Conservation (phyloP, 108 stramenopile genomes). For the Fistulifera solaris region DNA sequence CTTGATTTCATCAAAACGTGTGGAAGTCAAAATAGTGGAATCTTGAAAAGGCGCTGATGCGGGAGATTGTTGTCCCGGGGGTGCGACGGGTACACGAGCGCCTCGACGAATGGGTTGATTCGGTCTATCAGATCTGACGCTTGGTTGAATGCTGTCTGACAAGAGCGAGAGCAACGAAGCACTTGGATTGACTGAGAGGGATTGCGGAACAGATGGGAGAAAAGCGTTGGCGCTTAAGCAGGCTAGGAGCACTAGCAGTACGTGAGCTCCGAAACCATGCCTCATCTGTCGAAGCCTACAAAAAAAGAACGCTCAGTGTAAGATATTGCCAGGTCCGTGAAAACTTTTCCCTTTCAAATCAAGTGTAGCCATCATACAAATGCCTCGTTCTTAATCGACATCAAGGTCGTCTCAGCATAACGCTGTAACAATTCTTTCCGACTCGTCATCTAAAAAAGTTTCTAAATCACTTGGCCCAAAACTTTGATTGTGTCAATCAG, state of each 20-base stretch:
- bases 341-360: neutral
- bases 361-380: constrained; percentile 12
- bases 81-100: constrained; percentile 5
- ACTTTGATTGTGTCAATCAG: no score
- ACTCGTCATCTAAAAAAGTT: constrained; percentile 19
- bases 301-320: neutral
- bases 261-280: neutral
- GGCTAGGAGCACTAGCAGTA: neutral
- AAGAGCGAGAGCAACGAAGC: neutral
- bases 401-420: constrained; percentile 7
- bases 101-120: constrained; percentile 3
- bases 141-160: neutral
- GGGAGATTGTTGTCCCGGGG: constrained; percentile 14
- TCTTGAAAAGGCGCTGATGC: constrained; percentile 34
- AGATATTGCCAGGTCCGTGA: neutral
- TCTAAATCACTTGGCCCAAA: constrained; percentile 1
- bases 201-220: no score
- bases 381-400: constrained; percentile 18
- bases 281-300: neutral
- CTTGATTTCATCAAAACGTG: constrained; percentile 34
- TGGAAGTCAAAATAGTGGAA: constrained; percentile 49
- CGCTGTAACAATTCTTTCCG: constrained; percentile 8
- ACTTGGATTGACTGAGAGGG: no score
- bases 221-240: no score
- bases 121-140: neutral